Conservation (phyloP, 192 early-diverging fungal species). For the Linnemannia zychae region DNA sequence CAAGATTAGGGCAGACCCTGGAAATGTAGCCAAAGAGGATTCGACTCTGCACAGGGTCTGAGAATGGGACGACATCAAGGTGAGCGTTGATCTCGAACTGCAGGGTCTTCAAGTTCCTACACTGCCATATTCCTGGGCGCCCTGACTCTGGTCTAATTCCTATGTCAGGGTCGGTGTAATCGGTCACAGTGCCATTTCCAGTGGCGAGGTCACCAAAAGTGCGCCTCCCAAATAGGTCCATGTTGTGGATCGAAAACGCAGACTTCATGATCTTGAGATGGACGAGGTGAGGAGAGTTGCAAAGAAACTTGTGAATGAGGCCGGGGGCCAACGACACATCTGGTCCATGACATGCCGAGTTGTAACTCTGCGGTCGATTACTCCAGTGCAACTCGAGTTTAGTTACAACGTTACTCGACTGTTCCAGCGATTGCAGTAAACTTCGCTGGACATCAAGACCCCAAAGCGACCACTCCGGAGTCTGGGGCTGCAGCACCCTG, state of each 20-base stretch:
- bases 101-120: background rate
- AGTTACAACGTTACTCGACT: background rate
- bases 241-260: background rate
- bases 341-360: background rate
- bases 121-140: background rate
- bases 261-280: background rate
- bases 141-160: too few relatives aligned
- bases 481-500: background rate
- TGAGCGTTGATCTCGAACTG: background rate
- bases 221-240: background rate
- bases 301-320: background rate
- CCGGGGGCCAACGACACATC: background rate
- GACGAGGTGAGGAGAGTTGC: background rate
- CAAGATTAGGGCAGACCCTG: background rate
- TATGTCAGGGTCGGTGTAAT: background rate
- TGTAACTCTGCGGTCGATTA: background rate
- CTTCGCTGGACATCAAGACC: background rate
- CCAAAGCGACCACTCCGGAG: background rate
- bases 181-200: background rate
- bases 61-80: background rate
- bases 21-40: background rate
- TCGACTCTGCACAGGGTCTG: background rate
- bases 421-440: background rate
- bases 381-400: background rate
- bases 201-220: background rate